These are phyloP conservation scores for Fallopia convolvulus DNA, from an alignment of 148 eudicot species.

Conservation along the genomic window DNA sequence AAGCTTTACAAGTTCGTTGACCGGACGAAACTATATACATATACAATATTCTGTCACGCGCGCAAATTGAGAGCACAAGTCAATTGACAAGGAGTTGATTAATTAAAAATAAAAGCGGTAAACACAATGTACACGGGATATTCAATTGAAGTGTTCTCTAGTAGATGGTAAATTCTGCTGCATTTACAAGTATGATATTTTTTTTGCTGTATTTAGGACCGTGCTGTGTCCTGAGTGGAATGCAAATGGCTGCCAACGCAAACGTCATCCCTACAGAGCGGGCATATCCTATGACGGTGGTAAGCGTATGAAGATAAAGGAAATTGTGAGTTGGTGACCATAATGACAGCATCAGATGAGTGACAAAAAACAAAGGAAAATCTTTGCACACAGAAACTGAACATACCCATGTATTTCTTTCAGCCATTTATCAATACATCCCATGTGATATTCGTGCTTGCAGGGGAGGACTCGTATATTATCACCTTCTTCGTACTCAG, in stretches of 20 bases:
- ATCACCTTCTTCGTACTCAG: conserved; percentile 66
- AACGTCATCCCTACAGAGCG: neutral
- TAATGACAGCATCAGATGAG: neutral
- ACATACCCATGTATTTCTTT: conserved; percentile 78
- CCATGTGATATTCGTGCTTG: conserved; percentile 61
- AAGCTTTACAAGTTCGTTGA: neutral
- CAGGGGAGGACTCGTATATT: conserved; percentile 74
- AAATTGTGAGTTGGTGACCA: neutral
- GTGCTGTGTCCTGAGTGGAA: neutral
- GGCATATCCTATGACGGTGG: neutral
- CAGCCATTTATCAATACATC: conserved; percentile 85
- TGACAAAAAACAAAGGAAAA: neutral
- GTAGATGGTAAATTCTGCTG: neutral
- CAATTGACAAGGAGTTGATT: neutral
- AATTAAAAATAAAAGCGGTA: no score
- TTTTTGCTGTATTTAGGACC: neutral
- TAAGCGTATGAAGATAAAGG: neutral
- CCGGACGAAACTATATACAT: neutral
- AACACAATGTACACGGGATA: neutral
- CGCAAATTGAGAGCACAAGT: neutral
- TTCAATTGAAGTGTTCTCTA: neutral
- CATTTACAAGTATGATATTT: neutral
- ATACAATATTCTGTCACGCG: neutral
- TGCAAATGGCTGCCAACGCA: neutral
- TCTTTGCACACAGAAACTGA: neutral